Evolutionary conservation across 768 basidiomycete genomes (phyloP).

Genomic region (Tricholoma sp.): DNA sequence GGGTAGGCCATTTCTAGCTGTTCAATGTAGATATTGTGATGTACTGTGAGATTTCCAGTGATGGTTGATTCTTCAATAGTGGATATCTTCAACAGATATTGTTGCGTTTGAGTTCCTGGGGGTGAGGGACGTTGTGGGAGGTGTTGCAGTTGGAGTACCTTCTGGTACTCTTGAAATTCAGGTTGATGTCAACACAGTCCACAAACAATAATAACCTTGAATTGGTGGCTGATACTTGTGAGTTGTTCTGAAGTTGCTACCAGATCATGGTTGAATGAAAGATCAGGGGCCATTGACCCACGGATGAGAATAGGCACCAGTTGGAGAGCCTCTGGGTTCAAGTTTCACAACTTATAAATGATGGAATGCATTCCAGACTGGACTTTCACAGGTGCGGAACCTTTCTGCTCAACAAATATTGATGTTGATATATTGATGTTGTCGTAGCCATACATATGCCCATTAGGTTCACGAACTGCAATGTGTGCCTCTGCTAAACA

Average conservation of each 20-base stretch:
- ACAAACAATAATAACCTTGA: neutral
- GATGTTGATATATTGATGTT: neutral
- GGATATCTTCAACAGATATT: neutral
- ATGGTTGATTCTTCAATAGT: neutral
- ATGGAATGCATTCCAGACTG: neutral
- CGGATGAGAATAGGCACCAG: neutral
- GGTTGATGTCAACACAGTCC: neutral
- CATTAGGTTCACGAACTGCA: neutral
- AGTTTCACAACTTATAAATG: neutral
- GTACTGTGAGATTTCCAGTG: neutral
- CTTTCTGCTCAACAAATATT: neutral
- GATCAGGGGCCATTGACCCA: neutral
- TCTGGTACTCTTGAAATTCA: neutral
- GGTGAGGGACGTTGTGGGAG: neutral
- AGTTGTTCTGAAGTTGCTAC: neutral
- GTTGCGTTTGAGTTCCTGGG: neutral
- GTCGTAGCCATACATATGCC: neutral
- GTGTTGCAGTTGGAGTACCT: neutral
- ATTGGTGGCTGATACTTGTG: neutral
- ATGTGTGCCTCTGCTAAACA: neutral
- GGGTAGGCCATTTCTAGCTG: neutral
- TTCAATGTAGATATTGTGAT: neutral
- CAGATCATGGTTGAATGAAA: neutral
- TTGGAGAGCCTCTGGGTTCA: neutral
- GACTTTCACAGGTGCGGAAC: neutral